Evolutionary conservation across 768 basidiomycete species (phyloP).

Genomic region (Xerocomellus amylosporus): DNA sequence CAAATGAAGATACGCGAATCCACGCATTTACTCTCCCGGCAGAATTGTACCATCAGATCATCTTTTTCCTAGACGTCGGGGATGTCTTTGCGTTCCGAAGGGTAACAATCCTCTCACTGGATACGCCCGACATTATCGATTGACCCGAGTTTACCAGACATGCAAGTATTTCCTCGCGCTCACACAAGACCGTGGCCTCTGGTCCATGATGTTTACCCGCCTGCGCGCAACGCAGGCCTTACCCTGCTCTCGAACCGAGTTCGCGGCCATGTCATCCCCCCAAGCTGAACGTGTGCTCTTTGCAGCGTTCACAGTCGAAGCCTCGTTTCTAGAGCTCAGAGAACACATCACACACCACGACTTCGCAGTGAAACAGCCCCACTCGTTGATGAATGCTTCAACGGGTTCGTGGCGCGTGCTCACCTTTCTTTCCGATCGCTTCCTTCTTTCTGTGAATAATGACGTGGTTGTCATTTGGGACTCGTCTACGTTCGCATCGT

Average conservation of each 20-base stretch:
- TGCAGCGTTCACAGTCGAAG: constrained; percentile 12
- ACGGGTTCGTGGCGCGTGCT: constrained; percentile 7
- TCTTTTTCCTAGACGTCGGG: constrained; percentile 11
- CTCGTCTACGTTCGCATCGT: neutral
- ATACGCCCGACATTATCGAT: neutral
- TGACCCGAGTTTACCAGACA: constrained; percentile 17
- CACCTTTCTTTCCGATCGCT: constrained; percentile 19
- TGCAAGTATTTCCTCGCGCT: constrained; percentile 20
- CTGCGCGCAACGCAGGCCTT: constrained; percentile 14
- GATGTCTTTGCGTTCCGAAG: constrained; percentile 18
- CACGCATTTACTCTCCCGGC: constrained; percentile 9
- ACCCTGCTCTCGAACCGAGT: constrained; percentile 14
- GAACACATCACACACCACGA: neutral
- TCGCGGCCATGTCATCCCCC: constrained; percentile 3
- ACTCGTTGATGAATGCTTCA: neutral
- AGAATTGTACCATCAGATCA: constrained; percentile 17
- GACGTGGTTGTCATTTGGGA: constrained; percentile 18
- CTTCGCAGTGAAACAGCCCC: neutral
- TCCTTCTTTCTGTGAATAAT: constrained; percentile 19
- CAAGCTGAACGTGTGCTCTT: constrained; percentile 16
- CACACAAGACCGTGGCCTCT: constrained; percentile 18
- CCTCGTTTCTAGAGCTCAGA: constrained; percentile 15
- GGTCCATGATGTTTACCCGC: constrained; percentile 15
- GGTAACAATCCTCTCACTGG: neutral
- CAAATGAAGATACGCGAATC: neutral